Evolutionary conservation across 129 eudicot genomes (phyloP), one percentile per base, ranked within the genome.

Genomic region (Saussurea involucrata): DNA sequence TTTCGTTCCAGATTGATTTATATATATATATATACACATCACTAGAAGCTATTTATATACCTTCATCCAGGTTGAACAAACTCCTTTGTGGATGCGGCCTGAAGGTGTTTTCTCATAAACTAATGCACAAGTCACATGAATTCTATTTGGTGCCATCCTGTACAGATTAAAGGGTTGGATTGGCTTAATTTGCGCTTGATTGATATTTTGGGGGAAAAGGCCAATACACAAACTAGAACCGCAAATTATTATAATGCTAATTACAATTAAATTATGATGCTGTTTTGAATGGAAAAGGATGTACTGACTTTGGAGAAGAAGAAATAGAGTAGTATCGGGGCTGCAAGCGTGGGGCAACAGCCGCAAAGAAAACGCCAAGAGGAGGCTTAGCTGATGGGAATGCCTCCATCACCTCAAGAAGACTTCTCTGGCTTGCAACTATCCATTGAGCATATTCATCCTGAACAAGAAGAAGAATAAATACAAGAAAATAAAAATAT

Each of bases 391-490:
- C 90, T 20, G 98, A 90, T 17, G 96, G 92, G 73, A 93, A 93
- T 68, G 92, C 92, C 25, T 92, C 84, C 88, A 93, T 86, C 18
- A 93, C 98, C 80, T 93, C 98, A 46, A 93, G 95, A 31, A 93
- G 87, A 81, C 98, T 93, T 84, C 93, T 88, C 78, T 88, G 94
- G 72, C 77, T 88, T 60, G 90, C 87, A 71, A 93, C 92, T 76
- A 90, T 53, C 93, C 96, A 90, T 64, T 90, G 92, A 22, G 98
- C 84, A 88, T 93, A 93, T 87, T 93, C 98, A 81, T 93, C 98
- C 98, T 93, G 83, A 68, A 64, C 13, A 21, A 78, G 20, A 28
- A 10, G 34, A 66, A 13, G 57, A 6, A 72, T 12, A 12, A 31
- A 0, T 72, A 34, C 28, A 31, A 53, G 5, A 25, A 17, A 68